These are phyloP conservation scores for Podila minutissima DNA, from an alignment of 192 early-diverging fungal species.

Conservation along the genomic window DNA sequence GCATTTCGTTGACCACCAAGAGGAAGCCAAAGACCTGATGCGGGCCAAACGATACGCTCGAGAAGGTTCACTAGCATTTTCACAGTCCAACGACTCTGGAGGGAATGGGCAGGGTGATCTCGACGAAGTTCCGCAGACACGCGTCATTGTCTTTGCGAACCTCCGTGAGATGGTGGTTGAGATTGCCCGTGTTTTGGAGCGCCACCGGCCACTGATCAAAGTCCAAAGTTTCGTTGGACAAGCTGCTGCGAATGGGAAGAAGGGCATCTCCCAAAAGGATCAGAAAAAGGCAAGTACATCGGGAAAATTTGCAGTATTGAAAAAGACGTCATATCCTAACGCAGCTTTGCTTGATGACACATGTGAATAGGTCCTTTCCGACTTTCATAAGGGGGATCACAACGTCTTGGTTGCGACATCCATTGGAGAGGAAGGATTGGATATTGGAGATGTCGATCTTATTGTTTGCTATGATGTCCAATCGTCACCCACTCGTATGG, in stretches of 20 bases:
- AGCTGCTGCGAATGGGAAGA: slow-evolving; percentile 58
- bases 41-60: slow-evolving; percentile 3
- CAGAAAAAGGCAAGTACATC: slow-evolving; percentile 72
- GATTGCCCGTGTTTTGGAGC: slow-evolving; percentile 70
- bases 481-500: slow-evolving; percentile 80
- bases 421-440: slow-evolving; percentile 95
- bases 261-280: slow-evolving; percentile 87
- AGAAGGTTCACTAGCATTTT: background rate
- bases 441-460: slow-evolving; percentile 95
- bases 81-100: background rate
- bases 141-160: slow-evolving; percentile 88
- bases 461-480: slow-evolving; percentile 92
- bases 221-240: slow-evolving; percentile 89
- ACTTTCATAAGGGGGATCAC: slow-evolving; percentile 80
- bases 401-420: slow-evolving; percentile 92
- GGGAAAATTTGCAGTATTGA: too few species aligned
- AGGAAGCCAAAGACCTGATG: slow-evolving; percentile 11
- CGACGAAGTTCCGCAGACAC: slow-evolving; percentile 44
- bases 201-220: slow-evolving; percentile 73
- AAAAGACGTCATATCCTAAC: background rate
- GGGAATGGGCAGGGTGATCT: background rate
- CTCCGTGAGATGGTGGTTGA: slow-evolving; percentile 88
- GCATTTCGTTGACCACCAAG: slow-evolving; percentile 71
- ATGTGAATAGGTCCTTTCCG: slow-evolving; percentile 64
- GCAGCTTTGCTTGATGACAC: background rate